Conservation (phyloP, 2,329 filamentous ascomycete species). For the Rhynchosporium agropyri region DNA sequence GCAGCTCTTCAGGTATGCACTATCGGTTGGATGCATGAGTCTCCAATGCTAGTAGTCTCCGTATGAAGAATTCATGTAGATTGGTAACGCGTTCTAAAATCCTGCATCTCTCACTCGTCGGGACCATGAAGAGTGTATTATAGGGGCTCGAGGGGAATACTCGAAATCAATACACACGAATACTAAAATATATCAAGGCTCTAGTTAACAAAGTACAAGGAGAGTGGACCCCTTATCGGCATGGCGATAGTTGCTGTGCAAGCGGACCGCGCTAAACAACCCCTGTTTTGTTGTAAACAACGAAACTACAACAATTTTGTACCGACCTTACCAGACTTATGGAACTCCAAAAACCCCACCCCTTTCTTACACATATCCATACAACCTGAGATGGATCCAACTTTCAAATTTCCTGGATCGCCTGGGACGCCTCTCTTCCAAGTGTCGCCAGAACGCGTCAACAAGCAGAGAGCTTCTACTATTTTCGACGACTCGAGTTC, state of each 20-base stretch:
- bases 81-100: too few species aligned
- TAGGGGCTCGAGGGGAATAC: too few species aligned
- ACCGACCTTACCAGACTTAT: constrained; percentile 13
- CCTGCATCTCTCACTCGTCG: too few species aligned
- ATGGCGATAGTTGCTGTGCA: constrained; percentile 6
- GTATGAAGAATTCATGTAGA: too few species aligned
- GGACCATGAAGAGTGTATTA: too few species aligned
- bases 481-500: constrained; percentile 34
- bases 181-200: neutral
- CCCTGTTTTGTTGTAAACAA: constrained; percentile 1
- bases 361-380: constrained; percentile 14
- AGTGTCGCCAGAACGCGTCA: constrained; percentile 65
- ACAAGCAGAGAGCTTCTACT: constrained; percentile 47
- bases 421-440: constrained; percentile 61
- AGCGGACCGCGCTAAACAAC: constrained; percentile 15
- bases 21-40: too few species aligned
- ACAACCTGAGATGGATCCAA: constrained; percentile 46
- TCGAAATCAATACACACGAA: neutral
- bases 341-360: constrained; percentile 20
- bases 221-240: neutral
- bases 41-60: too few species aligned
- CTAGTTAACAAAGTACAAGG: neutral
- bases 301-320: constrained; percentile 11
- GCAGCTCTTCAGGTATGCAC: too few species aligned
- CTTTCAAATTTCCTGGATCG: constrained; percentile 55